phyloP scores from a whole-genome alignment of 2,329 filamentous ascomycete species.

The Emydomyces testavorans region DNA sequence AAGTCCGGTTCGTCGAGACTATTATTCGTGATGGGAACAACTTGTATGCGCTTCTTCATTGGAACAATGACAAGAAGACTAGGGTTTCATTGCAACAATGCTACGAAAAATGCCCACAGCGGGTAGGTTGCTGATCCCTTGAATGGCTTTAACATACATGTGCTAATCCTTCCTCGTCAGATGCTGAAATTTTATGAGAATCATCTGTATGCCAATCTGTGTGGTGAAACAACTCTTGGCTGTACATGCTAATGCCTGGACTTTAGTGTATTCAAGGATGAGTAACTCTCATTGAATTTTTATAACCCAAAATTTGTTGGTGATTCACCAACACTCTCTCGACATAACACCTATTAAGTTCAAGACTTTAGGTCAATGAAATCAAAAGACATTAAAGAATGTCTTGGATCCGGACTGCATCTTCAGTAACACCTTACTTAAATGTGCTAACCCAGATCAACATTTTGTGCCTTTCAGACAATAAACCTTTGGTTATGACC shows the following conservation, averaged over 20 bases:
- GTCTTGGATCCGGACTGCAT: background rate
- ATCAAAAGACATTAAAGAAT: background rate
- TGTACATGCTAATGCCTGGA: background rate
- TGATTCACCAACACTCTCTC: background rate
- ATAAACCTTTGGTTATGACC: too few relatives aligned
- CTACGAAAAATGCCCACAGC: slow-evolving; percentile 35
- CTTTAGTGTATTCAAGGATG: slow-evolving; percentile 29
- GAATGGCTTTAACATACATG: slow-evolving; percentile 6
- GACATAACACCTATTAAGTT: too few relatives aligned
- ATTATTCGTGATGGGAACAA: slow-evolving; percentile 31
- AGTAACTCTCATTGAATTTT: background rate
- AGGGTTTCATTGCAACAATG: slow-evolving; percentile 33
- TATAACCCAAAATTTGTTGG: background rate
- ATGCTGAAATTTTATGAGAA: slow-evolving; percentile 42
- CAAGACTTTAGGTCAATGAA: background rate
- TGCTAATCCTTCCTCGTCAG: slow-evolving; percentile 17
- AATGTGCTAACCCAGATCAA: too few relatives aligned
- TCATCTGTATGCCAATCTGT: slow-evolving; percentile 33
- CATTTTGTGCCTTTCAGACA: too few relatives aligned
- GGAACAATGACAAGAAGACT: slow-evolving; percentile 36
- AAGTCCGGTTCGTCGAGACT: slow-evolving; percentile 35
- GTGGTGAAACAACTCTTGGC: slow-evolving; percentile 12
- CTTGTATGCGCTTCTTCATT: slow-evolving; percentile 33
- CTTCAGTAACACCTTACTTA: background rate
- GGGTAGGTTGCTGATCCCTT: slow-evolving; percentile 21